Conservation (phyloP, 2,329 filamentous ascomycete species). For the Arthroderma uncinatum region DNA sequence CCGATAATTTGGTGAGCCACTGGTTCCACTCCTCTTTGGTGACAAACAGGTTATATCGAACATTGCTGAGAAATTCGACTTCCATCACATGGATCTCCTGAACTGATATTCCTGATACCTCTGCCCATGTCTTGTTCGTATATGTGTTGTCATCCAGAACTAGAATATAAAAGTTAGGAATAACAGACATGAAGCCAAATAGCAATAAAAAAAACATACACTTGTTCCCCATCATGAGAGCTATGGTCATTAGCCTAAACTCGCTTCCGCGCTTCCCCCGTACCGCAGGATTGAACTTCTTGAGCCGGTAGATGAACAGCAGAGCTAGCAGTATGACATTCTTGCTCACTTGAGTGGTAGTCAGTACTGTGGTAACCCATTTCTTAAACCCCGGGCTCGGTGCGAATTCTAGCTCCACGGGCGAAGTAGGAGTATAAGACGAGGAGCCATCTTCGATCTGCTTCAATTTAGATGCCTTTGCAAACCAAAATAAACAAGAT, state of each 20-base stretch:
- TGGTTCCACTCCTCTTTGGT: slow-evolving; percentile 76
- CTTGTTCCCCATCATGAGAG: slow-evolving; percentile 96
- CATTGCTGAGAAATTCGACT: slow-evolving; percentile 98
- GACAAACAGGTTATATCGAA: slow-evolving; percentile 85
- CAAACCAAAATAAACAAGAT: slow-evolving; percentile 96
- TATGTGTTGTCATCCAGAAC: slow-evolving; percentile 97
- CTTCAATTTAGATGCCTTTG: slow-evolving; percentile 68
- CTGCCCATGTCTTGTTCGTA: slow-evolving; percentile 98
- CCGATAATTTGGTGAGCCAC: slow-evolving; percentile 73
- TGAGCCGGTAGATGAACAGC: slow-evolving; percentile 85
- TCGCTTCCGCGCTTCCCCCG: slow-evolving; percentile 89
- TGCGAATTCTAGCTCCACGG: slow-evolving; percentile 59
- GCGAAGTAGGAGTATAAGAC: slow-evolving; percentile 33
- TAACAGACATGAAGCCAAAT: background rate
- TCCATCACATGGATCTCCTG: slow-evolving; percentile 98
- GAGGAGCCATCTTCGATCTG: slow-evolving; percentile 53
- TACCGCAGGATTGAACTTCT: slow-evolving; percentile 77
- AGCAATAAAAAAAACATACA: slow-evolving; percentile 43
- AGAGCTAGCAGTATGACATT: slow-evolving; percentile 87
- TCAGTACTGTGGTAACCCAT: slow-evolving; percentile 84
- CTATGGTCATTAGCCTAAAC: slow-evolving; percentile 82
- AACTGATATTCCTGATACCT: slow-evolving; percentile 88
- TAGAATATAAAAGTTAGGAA: slow-evolving; percentile 25
- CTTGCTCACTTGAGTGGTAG: slow-evolving; percentile 90
- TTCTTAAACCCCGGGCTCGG: slow-evolving; percentile 74